These are phyloP conservation scores for Schwanniomyces polymorphus DNA, from an alignment of 805 yeast genomes.

Conservation along the genomic window DNA sequence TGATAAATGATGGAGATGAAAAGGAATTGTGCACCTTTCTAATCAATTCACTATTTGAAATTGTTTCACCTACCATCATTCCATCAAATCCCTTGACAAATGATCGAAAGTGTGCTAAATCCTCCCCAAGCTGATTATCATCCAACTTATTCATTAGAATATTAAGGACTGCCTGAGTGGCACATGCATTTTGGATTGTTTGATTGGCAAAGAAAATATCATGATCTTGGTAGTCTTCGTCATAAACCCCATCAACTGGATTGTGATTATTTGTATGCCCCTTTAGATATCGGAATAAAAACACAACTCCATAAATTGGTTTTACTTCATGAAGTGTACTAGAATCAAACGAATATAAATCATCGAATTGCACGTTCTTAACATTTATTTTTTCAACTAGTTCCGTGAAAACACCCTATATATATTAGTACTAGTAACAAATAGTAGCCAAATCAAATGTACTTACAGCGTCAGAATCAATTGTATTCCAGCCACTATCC, in stretches of 20 bases:
- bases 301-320: slow-evolving; percentile 60
- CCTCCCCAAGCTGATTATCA: slow-evolving; percentile 47
- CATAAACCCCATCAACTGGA: slow-evolving; percentile 49
- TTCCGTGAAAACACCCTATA: slow-evolving; percentile 60
- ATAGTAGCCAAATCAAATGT: background rate
- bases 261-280: slow-evolving; percentile 24
- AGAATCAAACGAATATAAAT: slow-evolving; percentile 53
- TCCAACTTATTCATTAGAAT: slow-evolving; percentile 40
- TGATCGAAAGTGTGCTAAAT: slow-evolving; percentile 45
- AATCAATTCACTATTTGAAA: slow-evolving; percentile 58
- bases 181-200: slow-evolving; percentile 68
- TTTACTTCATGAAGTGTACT: slow-evolving; percentile 31
- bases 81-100: slow-evolving; percentile 57
- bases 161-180: slow-evolving; percentile 69
- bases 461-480: slow-evolving; percentile 62
- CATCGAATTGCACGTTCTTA: slow-evolving; percentile 55
- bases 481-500: slow-evolving; percentile 54
- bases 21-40: slow-evolving; percentile 62
- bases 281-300: slow-evolving; percentile 61
- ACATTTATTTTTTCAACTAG: slow-evolving; percentile 57
- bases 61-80: slow-evolving; percentile 58
- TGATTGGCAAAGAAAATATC: slow-evolving; percentile 62
- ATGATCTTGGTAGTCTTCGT: slow-evolving; percentile 25
- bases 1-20: slow-evolving; percentile 52
- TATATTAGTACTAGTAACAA: slow-evolving; percentile 10